Percentiles rank a stretch among this genome's conserved stretches.
Conservation (phyloP, 176 grass and related monocot genomes). For the Microstegium vimineum region DNA sequence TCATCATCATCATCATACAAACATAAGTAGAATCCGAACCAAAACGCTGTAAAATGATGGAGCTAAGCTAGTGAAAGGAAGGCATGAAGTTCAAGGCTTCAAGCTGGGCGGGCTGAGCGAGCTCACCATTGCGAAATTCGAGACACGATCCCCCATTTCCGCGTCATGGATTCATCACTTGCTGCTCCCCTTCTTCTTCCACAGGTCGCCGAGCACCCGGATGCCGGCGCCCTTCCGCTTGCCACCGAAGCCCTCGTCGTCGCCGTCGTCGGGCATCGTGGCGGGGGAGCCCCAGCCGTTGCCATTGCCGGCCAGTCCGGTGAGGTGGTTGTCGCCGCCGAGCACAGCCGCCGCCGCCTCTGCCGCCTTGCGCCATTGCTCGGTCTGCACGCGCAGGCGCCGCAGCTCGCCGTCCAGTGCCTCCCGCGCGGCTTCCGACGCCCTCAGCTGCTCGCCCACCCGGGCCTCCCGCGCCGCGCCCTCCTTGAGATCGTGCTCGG, state of each 20-base stretch:
- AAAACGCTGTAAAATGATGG: slow-evolving; percentile 40
- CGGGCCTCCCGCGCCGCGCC: slow-evolving; percentile 34
- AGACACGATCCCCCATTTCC: background rate
- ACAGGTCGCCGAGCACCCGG: slow-evolving; percentile 87
- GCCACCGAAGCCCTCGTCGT: slow-evolving; percentile 52
- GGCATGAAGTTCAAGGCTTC: background rate
- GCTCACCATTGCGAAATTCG: slow-evolving; percentile 8
- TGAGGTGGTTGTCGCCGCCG: slow-evolving; percentile 47
- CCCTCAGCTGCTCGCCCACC: slow-evolving; percentile 45
- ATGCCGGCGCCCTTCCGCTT: slow-evolving; percentile 74
- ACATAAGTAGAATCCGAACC: slow-evolving; percentile 28
- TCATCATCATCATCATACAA: slow-evolving; percentile 23
- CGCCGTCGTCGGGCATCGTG: slow-evolving; percentile 43
- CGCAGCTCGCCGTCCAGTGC: slow-evolving; percentile 69
- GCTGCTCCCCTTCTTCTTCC: slow-evolving; percentile 81
- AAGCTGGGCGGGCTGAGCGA: slow-evolving; percentile 6
- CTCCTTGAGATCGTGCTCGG: slow-evolving; percentile 41
- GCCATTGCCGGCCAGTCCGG: slow-evolving; percentile 35
- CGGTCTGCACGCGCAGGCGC: slow-evolving; percentile 77
- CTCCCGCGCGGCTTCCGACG: slow-evolving; percentile 51
- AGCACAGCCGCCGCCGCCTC: slow-evolving; percentile 73
- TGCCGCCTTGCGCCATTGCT: slow-evolving; percentile 93
- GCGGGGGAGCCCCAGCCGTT: slow-evolving; percentile 52
- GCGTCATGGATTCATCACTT: slow-evolving; percentile 23
- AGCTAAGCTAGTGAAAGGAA: slow-evolving; percentile 14